Conservation (phyloP, 805 yeast species). For the Naumovozyma dairenensis region DNA sequence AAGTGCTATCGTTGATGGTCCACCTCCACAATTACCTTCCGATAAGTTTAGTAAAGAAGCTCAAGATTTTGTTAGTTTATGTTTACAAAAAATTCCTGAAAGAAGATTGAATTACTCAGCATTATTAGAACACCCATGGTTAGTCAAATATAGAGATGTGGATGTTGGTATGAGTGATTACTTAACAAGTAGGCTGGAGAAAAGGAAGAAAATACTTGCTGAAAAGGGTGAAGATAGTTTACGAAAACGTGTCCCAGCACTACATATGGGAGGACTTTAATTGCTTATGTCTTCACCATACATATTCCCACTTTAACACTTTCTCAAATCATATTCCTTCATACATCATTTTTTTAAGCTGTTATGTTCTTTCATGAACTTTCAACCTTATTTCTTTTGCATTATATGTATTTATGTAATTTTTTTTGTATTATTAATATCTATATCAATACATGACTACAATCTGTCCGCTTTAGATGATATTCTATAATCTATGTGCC, state of each 20-base stretch:
- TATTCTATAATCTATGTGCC: no score
- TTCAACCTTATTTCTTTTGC: no score
- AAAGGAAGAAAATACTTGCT: conserved; percentile 19
- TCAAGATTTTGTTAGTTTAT: conserved; percentile 64
- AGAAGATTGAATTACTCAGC: conserved; percentile 72
- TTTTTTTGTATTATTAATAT: no score
- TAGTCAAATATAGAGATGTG: conserved; percentile 40
- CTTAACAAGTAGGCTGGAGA: conserved; percentile 30
- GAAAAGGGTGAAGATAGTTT: conserved; percentile 22
- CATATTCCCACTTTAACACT: no score
- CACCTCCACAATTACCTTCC: conserved; percentile 69
- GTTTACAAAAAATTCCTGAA: conserved; percentile 72
- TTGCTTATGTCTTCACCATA: no score
- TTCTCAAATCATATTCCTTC: no score
- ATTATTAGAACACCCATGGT: conserved; percentile 78
- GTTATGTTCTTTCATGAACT: no score
- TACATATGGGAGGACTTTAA: conserved; percentile 30
- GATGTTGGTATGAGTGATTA: conserved; percentile 31
- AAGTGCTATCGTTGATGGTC: conserved; percentile 94
- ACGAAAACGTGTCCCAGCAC: conserved; percentile 26
- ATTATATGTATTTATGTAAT: no score
- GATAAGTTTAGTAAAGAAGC: conserved; percentile 64
- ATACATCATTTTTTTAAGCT: no score
- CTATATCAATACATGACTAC: no score
- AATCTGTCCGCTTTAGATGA: no score